These are phyloP conservation scores for Fusarium nanum DNA, from an alignment of 2,329 filamentous ascomycete species.

Conservation along the genomic window DNA sequence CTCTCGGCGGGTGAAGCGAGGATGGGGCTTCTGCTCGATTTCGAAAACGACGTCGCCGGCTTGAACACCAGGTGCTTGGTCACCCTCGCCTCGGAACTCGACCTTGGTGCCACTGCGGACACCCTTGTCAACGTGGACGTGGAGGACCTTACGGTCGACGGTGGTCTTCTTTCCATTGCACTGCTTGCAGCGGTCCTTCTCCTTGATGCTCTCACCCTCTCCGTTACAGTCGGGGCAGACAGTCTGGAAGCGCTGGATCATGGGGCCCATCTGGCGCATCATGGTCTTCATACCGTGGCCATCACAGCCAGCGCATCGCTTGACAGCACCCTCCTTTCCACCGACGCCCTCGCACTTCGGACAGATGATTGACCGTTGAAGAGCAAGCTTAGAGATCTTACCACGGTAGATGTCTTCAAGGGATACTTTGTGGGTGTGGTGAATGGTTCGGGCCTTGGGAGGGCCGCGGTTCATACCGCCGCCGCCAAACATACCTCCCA, in stretches of 20 bases:
- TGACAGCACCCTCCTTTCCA: conserved; percentile 97
- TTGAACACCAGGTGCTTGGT: conserved; percentile 92
- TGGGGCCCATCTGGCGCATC: conserved; percentile 99
- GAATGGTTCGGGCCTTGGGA: conserved; percentile 90
- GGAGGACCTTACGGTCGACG: conserved; percentile 96
- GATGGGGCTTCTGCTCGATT: conserved; percentile 98
- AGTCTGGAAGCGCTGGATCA: conserved; percentile 99
- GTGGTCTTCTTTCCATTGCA: conserved; percentile 98
- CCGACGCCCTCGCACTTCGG: conserved; percentile 92
- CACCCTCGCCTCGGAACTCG: conserved; percentile 95
- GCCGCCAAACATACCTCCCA: conserved; percentile 82
- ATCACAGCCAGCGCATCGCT: conserved; percentile 89
- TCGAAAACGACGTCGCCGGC: conserved; percentile 98
- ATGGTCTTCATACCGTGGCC: conserved; percentile 99
- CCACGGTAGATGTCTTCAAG: conserved; percentile 98
- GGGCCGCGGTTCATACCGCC: conserved; percentile 78
- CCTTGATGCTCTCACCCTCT: conserved; percentile 95
- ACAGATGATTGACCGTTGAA: conserved; percentile 98
- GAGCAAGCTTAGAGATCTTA: conserved; percentile 95
- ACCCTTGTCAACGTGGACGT: conserved; percentile 96
- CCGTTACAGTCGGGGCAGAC: conserved; percentile 98
- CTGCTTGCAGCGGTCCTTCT: conserved; percentile 97
- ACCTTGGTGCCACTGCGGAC: conserved; percentile 95
- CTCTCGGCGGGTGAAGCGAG: conserved; percentile 93
- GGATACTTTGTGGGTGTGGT: conserved; percentile 98